These are phyloP conservation scores for Dicorynia guianensis DNA, from an alignment of 306 rosid genomes.

Conservation along the genomic window DNA sequence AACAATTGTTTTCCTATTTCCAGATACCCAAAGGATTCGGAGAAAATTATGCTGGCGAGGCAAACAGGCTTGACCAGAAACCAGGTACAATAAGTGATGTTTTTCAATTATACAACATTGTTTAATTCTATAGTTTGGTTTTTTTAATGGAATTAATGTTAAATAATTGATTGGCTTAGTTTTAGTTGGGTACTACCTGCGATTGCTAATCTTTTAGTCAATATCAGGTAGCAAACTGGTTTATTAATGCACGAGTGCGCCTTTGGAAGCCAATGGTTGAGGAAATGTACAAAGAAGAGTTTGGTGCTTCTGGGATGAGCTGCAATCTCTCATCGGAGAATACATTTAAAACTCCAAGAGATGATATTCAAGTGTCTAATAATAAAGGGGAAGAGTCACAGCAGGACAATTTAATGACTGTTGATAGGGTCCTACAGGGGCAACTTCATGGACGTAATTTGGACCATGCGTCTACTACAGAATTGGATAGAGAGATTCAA, in stretches of 20 bases:
- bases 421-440: constrained; percentile 41
- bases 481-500: constrained; percentile 34
- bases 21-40: constrained; percentile 97
- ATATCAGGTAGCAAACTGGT: constrained; percentile 94
- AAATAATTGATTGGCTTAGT: not conserved
- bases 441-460: constrained; percentile 44
- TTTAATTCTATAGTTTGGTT: not conserved
- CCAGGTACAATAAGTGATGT: constrained; percentile 61
- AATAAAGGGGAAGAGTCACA: constrained; percentile 60
- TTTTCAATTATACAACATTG: not conserved
- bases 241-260: constrained; percentile 92
- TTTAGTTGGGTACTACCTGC: constrained; percentile 2
- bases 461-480: constrained; percentile 35
- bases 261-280: constrained; percentile 99
- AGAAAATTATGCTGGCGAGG: constrained; percentile 88
- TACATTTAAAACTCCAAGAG: constrained; percentile 50
- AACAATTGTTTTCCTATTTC: constrained; percentile 16
- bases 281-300: constrained; percentile 97
- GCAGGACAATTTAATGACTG: constrained; percentile 43
- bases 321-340: constrained; percentile 71
- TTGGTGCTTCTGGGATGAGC: constrained; percentile 74
- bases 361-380: constrained; percentile 52
- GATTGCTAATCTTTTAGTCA: constrained; percentile 28
- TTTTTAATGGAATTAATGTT: not conserved
- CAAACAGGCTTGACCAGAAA: constrained; percentile 90